Base-by-base conservation (phyloP, 2,329 filamentous ascomycete genomes). In the Sodiomyces alkalinus region DNA sequence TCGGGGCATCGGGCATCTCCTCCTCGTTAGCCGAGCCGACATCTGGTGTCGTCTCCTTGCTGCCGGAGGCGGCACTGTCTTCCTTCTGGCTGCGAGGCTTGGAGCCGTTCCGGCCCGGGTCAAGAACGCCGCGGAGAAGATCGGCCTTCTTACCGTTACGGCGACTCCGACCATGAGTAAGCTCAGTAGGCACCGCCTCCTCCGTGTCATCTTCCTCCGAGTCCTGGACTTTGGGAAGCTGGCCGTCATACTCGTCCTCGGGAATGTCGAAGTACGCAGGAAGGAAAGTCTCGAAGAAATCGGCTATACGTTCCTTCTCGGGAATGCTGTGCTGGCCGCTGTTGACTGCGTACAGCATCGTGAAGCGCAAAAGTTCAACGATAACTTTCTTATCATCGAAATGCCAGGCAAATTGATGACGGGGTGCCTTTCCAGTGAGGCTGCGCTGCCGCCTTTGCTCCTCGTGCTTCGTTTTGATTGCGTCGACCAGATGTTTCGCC, bases 381-480 rank as follows among this genome's bases (percentile, higher is more conserved):
- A 83, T 56, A 9, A 83, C 69, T 26, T 74, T 73, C 38, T 73
- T 67, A 42, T 86, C 80, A 17, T 65, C 58, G 42, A 94, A 83
- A 12, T 66, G 62, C 56, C 79, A 87, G 24, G 72, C 61, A 47
- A 83, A 80, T 49, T 93, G 87, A 45, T 78, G 70, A 26, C 68
- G 71, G 11, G 71, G 63, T 5, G 70, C 61, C 34, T 68, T 69
- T 40, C 62, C 62, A 46, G 65, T 72, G 26, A 72, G 63, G 38
- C 65, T 68, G 35, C 76, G 71, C 40, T 75, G 62, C 28, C 80
- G 80, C 45, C 80, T 76, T 48, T 87, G 80, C 52, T 94, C 86
- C 49, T 96, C 86, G 41, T 87, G 80, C 50, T 85, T 92, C 27
- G 82, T 85, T 52, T 90, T 85, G 47, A 96, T 86, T 34, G 90